phyloP scores from a whole-genome alignment of 2,329 filamentous ascomycete genomes.

The Elsinoe ampelina region DNA sequence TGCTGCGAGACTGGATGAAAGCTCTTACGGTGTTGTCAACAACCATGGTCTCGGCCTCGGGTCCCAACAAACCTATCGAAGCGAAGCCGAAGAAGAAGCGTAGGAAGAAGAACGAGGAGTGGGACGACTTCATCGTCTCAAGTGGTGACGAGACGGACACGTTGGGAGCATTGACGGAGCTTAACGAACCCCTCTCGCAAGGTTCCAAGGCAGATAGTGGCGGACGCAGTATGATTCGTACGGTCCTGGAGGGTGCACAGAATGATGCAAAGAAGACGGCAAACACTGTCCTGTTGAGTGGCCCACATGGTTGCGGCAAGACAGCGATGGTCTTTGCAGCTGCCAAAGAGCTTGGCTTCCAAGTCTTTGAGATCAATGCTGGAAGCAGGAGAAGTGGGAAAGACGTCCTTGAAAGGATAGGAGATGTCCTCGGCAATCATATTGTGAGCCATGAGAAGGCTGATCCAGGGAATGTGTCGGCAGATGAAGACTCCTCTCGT shows the following conservation, averaged over 20 bases:
- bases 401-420: conserved; percentile 83
- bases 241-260: conserved; percentile 8
- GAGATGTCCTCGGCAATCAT: conserved; percentile 95
- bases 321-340: conserved; percentile 86
- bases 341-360: conserved; percentile 83
- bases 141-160: conserved; percentile 66
- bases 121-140: conserved; percentile 72
- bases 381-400: conserved; percentile 75
- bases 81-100: conserved; percentile 50
- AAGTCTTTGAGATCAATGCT: conserved; percentile 90
- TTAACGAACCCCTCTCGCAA: conserved; percentile 43
- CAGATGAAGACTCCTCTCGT: conserved; percentile 29
- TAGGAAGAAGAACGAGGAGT: conserved; percentile 55
- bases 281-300: conserved; percentile 81
- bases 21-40: conserved; percentile 68
- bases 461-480: conserved; percentile 20
- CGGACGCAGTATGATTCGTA: conserved; percentile 24
- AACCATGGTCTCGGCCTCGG: conserved; percentile 43
- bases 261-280: conserved; percentile 37
- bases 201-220: conserved; percentile 30
- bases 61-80: conserved; percentile 8
- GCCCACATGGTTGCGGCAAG: conserved; percentile 84
- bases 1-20: conserved; percentile 74
- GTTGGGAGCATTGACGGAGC: conserved; percentile 47
- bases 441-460: conserved; percentile 53